Percentiles rank a stretch among this genome's conserved stretches.
Conservation (phyloP, 2,329 filamentous ascomycete genomes). For the Thielaviopsis punctulata region DNA sequence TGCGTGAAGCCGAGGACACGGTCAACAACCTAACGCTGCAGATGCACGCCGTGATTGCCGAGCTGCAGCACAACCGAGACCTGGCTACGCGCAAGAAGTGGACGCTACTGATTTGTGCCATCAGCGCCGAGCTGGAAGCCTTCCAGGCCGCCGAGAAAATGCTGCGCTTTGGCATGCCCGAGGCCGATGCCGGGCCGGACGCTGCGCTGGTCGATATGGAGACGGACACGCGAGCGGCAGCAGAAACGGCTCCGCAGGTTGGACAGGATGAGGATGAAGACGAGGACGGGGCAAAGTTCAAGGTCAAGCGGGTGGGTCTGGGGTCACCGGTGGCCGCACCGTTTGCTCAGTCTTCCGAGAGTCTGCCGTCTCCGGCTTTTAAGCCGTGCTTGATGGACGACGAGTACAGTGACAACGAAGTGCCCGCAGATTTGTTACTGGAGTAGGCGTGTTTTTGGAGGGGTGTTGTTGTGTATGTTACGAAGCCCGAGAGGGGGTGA, state of each 20-base stretch:
- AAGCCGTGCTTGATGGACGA: slow-evolving; percentile 9
- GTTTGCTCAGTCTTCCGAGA: slow-evolving; percentile 7
- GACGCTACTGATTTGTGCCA: slow-evolving; percentile 59
- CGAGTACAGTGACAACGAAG: slow-evolving; percentile 25
- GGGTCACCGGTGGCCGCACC: slow-evolving; percentile 2
- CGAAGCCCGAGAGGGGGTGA: background rate
- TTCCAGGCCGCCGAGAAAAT: slow-evolving; percentile 43
- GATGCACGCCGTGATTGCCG: slow-evolving; percentile 38
- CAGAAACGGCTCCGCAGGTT: background rate
- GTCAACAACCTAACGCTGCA: slow-evolving; percentile 31
- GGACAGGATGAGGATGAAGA: slow-evolving; percentile 12
- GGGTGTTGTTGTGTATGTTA: slow-evolving; percentile 14
- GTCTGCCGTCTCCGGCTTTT: slow-evolving; percentile 9
- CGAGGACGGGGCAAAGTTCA: slow-evolving; percentile 14
- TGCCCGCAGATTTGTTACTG: slow-evolving; percentile 24
- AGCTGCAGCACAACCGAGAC: slow-evolving; percentile 36
- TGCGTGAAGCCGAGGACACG: slow-evolving; percentile 20
- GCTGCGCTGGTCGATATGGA: background rate
- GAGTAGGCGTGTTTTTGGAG: background rate
- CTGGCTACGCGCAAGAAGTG: slow-evolving; percentile 45
- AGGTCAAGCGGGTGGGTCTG: slow-evolving; percentile 11
- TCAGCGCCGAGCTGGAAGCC: slow-evolving; percentile 56
- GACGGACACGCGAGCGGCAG: background rate
- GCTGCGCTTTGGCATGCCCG: slow-evolving; percentile 24
- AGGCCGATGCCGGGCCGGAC: slow-evolving; percentile 13